Evolutionary conservation across 2,329 filamentous ascomycete species (phyloP).

Genomic region (Curvularia verruculosa): DNA sequence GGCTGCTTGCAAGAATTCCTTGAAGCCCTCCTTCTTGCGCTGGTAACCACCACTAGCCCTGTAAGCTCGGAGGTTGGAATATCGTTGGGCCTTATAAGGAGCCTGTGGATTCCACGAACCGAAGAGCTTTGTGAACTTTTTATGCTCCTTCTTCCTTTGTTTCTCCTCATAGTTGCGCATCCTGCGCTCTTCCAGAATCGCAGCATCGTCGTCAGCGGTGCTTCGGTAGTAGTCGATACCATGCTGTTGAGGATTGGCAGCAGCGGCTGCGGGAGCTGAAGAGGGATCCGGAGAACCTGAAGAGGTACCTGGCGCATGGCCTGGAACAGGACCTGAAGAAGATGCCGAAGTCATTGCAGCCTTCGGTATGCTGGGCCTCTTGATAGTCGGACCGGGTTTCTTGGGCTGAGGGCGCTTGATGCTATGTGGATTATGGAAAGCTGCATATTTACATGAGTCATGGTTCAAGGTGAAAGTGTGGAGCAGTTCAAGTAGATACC

Average conservation of each 20-base stretch:
- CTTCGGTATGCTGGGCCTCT: slow-evolving; percentile 24
- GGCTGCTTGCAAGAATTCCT: slow-evolving; percentile 29
- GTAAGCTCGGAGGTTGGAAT: slow-evolving; percentile 38
- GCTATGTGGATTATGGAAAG: slow-evolving; percentile 42
- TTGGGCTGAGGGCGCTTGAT: slow-evolving; percentile 46
- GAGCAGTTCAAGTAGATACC: slow-evolving; percentile 40
- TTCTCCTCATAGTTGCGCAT: slow-evolving; percentile 74
- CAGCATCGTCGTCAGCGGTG: slow-evolving; percentile 79
- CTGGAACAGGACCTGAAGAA: slow-evolving; percentile 16
- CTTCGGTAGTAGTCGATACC: slow-evolving; percentile 66
- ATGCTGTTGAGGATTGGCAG: slow-evolving; percentile 26
- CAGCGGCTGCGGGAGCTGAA: slow-evolving; percentile 22
- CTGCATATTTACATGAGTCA: slow-evolving; percentile 39
- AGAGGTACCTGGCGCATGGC: no score
- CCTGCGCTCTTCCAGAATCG: slow-evolving; percentile 67
- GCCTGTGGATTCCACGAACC: slow-evolving; percentile 53
- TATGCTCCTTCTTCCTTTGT: slow-evolving; percentile 63
- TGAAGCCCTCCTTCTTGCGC: slow-evolving; percentile 34
- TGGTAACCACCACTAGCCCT: slow-evolving; percentile 33
- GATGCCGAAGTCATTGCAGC: slow-evolving; percentile 27
- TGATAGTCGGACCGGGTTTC: slow-evolving; percentile 26
- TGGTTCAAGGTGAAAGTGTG: slow-evolving; percentile 26
- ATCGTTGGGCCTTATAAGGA: slow-evolving; percentile 32
- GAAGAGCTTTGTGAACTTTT: slow-evolving; percentile 72
- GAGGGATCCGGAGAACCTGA: background rate